Conservation (phyloP, 2,329 filamentous ascomycete genomes). For the Neurospora sp. region DNA sequence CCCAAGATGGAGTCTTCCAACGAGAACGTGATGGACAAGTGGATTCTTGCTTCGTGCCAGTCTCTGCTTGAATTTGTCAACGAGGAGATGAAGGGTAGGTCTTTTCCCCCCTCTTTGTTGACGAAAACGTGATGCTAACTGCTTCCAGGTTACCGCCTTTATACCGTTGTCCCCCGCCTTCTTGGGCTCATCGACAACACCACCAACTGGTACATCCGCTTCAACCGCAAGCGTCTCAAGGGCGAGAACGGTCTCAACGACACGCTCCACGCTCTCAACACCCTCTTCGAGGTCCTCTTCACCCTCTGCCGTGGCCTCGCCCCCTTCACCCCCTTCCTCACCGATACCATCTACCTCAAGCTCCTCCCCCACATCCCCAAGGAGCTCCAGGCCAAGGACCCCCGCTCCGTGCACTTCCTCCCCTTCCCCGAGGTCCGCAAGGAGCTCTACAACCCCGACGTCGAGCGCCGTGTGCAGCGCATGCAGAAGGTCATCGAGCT, state of each 20-base stretch:
- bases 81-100: slow-evolving; percentile 72
- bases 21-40: slow-evolving; percentile 89
- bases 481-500: slow-evolving; percentile 98
- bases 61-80: slow-evolving; percentile 87
- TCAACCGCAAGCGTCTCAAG: slow-evolving; percentile 86
- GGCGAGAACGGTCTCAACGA: slow-evolving; percentile 79
- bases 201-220: slow-evolving; percentile 98
- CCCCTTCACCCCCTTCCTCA: slow-evolving; percentile 91
- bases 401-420: slow-evolving; percentile 85
- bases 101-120: not conserved
- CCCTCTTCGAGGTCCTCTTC: slow-evolving; percentile 86
- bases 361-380: slow-evolving; percentile 75
- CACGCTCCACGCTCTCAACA: slow-evolving; percentile 83
- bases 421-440: slow-evolving; percentile 79
- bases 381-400: slow-evolving; percentile 55
- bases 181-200: slow-evolving; percentile 82
- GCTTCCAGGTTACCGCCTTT: slow-evolving; percentile 56
- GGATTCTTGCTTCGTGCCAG: slow-evolving; percentile 89
- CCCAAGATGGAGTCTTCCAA: slow-evolving; percentile 65
- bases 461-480: slow-evolving; percentile 76
- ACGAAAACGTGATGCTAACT: slow-evolving; percentile 8
- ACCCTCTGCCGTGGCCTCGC: slow-evolving; percentile 81
- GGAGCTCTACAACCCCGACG: slow-evolving; percentile 75
- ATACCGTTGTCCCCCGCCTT: slow-evolving; percentile 83
- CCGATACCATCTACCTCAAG: slow-evolving; percentile 84